These are phyloP conservation scores for Phycomyces nitens DNA, from an alignment of 192 early-diverging fungal species.

Conservation along the genomic window DNA sequence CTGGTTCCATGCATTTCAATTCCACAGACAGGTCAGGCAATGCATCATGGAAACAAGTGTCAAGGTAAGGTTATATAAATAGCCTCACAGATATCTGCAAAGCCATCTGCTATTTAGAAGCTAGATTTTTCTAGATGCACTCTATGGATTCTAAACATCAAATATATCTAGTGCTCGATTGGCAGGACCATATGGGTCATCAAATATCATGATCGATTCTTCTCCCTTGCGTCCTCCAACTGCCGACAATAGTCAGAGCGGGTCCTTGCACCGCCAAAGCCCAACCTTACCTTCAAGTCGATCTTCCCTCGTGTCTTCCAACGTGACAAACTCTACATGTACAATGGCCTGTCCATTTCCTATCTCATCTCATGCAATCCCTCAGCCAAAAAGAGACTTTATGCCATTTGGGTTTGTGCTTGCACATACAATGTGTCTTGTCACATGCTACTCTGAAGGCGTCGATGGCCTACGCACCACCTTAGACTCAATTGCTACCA, in stretches of 20 bases:
- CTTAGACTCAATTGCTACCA: constrained; percentile 78
- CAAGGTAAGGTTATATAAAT: constrained; percentile 13
- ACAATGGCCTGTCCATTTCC: constrained; percentile 27
- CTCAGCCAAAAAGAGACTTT: constrained; percentile 40
- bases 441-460: constrained; percentile 92
- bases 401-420: constrained; percentile 52
- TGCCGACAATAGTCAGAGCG: constrained; percentile 1
- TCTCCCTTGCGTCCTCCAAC: not conserved
- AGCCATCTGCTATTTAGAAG: too few species aligned
- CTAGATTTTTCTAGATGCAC: constrained; percentile 5
- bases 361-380: constrained; percentile 32
- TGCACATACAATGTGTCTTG: constrained; percentile 66
- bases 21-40: constrained; percentile 19
- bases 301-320: constrained; percentile 17
- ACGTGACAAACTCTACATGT: not conserved
- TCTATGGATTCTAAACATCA: constrained; percentile 2
- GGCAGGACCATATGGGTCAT: too few species aligned
- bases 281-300: constrained; percentile 1
- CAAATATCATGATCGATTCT: not conserved
- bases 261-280: constrained; percentile 11
- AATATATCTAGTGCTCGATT: too few species aligned
- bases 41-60: constrained; percentile 22
- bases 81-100: too few species aligned
- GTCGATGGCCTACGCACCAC: constrained; percentile 75
- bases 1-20: constrained; percentile 27